These are phyloP conservation scores for Prunus davidiana DNA, from an alignment of 306 rosid species.

Conservation along the genomic window DNA sequence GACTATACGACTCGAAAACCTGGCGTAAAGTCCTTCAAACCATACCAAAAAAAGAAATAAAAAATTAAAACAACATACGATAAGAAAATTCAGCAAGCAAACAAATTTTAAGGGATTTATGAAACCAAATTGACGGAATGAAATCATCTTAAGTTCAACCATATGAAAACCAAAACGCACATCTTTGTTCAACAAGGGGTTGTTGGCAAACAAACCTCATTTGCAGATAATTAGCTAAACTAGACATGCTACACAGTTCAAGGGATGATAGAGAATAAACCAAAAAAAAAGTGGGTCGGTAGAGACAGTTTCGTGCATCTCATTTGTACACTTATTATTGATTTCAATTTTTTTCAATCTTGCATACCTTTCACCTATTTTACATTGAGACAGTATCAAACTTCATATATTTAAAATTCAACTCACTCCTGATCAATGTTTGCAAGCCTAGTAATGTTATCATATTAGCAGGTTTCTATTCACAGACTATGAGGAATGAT, in stretches of 20 bases:
- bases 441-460: not conserved
- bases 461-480: not conserved
- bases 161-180: not conserved
- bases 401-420: not conserved
- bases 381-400: not conserved
- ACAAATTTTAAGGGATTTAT: not conserved
- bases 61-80: constrained; percentile 22
- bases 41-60: not conserved
- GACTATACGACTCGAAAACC: constrained; percentile 67
- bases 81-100: not conserved
- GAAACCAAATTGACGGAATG: not conserved
- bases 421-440: not conserved
- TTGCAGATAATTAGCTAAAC: not conserved
- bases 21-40: constrained; percentile 79
- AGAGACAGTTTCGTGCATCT: not conserved
- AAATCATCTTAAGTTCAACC: not conserved
- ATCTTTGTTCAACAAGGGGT: not conserved
- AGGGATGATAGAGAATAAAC: not conserved
- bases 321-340: not conserved
- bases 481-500: not conserved
- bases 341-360: not conserved
- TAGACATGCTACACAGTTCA: not conserved
- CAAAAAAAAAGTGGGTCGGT: not conserved
- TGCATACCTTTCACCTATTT: not conserved
- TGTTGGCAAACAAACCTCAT: not conserved